A percentile compares a stretch with the other conserved stretches of the same genome.
Conservation (phyloP, 148 eudicot genomes). For the Rhododendron ferrugineum region DNA sequence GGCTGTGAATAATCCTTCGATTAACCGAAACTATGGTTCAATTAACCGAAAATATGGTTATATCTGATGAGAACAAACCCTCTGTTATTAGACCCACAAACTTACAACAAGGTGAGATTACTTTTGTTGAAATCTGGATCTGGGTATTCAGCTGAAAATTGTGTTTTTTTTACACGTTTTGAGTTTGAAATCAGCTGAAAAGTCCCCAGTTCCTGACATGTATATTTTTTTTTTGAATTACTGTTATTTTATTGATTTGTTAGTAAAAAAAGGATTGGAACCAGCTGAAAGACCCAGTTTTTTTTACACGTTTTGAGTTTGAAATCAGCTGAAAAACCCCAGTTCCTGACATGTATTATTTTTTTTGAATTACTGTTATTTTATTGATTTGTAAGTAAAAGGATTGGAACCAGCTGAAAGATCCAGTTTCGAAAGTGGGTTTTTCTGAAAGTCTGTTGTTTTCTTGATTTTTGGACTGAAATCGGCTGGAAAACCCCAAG, state of each 20-base stretch:
- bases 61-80: conserved; percentile 37
- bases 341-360: conserved; percentile 6
- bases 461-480: conserved; percentile 14
- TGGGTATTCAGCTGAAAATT: not conserved
- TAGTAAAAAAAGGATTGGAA: conserved; percentile 17
- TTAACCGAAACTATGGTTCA: conserved; percentile 8
- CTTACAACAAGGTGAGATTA: conserved; percentile 31
- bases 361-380: not conserved
- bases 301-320: conserved; percentile 12
- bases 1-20: conserved; percentile 11
- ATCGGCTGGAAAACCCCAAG: not conserved
- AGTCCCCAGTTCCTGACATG: not conserved
- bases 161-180: conserved; percentile 8
- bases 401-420: conserved; percentile 10
- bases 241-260: no score
- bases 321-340: not conserved
- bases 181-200: conserved; percentile 11
- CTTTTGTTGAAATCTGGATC: not conserved
- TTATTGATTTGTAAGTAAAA: not conserved
- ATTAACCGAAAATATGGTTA: conserved; percentile 18
- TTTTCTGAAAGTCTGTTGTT: not conserved
- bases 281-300: not conserved
- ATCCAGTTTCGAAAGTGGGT: conserved; percentile 3
- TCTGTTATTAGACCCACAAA: conserved; percentile 26
- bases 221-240: not conserved